phyloP scores from a whole-genome alignment of 1,284 basidiomycete genomes.

The Sanghuangporus weigelae region DNA sequence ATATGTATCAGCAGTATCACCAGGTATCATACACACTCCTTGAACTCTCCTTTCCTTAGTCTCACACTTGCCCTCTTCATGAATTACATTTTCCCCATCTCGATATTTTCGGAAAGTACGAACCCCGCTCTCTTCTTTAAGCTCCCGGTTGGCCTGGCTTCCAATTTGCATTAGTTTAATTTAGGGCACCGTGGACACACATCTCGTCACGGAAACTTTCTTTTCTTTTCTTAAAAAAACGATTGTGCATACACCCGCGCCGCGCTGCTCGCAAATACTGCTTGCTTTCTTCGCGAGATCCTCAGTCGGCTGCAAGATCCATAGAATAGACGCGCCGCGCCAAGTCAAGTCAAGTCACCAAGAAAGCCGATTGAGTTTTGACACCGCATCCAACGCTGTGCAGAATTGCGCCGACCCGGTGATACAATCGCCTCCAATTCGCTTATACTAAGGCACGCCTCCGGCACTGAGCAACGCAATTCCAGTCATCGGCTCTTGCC shows the following conservation, averaged over 20 bases:
- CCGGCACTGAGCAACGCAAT: background rate
- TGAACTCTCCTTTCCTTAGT: constrained; percentile 4
- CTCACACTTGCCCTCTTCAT: background rate
- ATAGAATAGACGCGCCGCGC: background rate
- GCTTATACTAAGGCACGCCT: background rate
- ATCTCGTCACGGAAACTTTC: background rate
- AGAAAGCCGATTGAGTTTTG: constrained; percentile 1
- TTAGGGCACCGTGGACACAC: background rate
- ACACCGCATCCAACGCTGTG: background rate
- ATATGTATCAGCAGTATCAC: too few relatives aligned
- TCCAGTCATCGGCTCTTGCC: background rate
- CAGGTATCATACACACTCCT: background rate
- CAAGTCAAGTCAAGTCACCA: background rate
- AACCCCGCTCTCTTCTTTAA: background rate
- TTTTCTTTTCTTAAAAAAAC: background rate
- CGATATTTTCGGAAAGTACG: background rate
- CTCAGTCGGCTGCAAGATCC: background rate
- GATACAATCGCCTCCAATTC: background rate
- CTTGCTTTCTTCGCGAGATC: background rate
- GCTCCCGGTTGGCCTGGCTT: background rate
- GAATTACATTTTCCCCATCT: background rate
- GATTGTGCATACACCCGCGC: background rate
- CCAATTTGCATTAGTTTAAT: background rate
- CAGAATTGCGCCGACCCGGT: background rate
- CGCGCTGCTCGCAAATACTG: background rate